Base-by-base conservation (phyloP, 2,329 filamentous ascomycete species). In the Rachicladosporium sp. region DNA sequence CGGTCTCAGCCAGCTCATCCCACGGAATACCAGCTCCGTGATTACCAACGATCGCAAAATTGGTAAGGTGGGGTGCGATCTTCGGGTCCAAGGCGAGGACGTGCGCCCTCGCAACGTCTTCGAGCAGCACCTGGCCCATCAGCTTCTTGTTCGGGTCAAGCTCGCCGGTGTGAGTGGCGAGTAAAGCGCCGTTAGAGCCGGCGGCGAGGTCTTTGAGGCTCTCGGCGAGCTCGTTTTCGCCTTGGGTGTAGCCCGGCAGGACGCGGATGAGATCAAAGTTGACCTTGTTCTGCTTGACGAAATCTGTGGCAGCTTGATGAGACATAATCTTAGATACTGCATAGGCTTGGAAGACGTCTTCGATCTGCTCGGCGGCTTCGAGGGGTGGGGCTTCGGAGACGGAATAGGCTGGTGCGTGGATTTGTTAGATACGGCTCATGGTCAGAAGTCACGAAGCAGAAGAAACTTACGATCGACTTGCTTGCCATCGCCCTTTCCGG, bases 21-120 rank as follows among this genome's bases (percentile, higher is more conserved):
- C 36, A 35, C 33, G 15, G 13, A 32, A 11, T 32, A 11, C 31
- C 31, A 11, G 8, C 19, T n/a, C 38, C 38, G 13, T 27, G 4
- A 11, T 41, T 36, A 11, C 15, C 33, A 19, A 15, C 31, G 10
- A 32, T 32, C 6, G 13, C n/a, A 11, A 32, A 15, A 8, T 32
- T 32, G n/a, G 31, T 15, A 15, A 32, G 31, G 10, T 32, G n/a
- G 4, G 31, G 31, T 11, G 31, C 31, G 13, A 32, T 32, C 31
- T 32, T 38, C 11, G 31, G 10, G 30, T 49, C 36, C 12, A 57
- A 43, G 1, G 49, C 45, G 29, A 48, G 41, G 13, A 59, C 44
- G 37, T 57, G 55, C 12, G 50, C 40, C 8, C 43, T 42, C 9
- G 55, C 53, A 5, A 56, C 50, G 32, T 58, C 56, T 29, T 58